A percentile compares a stretch with the other conserved stretches of the same genome.
Evolutionary conservation across 371 early-diverging fungal genomes (phyloP).

Genomic region (Capillidium heterosporum): DNA sequence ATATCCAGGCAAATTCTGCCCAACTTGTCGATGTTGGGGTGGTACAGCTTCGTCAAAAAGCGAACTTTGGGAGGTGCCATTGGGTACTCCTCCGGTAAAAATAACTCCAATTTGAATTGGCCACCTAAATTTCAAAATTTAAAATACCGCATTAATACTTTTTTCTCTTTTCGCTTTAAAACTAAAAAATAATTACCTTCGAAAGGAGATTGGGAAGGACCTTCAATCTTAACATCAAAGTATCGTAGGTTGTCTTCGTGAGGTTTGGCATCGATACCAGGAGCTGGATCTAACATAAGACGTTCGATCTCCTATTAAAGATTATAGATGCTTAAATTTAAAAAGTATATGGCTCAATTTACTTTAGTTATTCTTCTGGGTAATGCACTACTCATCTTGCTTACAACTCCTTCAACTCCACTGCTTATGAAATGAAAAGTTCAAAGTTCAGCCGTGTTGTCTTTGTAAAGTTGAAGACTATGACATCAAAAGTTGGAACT

Average conservation of each 20-base stretch:
- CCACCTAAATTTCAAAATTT: constrained; percentile 42
- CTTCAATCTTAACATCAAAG: constrained; percentile 93
- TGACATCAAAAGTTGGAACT: too few species aligned
- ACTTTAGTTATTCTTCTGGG: too few species aligned
- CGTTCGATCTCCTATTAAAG: constrained; percentile 78
- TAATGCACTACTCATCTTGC: too few species aligned
- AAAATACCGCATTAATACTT: not conserved
- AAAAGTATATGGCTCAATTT: too few species aligned
- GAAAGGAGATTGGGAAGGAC: constrained; percentile 92
- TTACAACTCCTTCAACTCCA: too few species aligned
- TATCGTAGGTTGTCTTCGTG: constrained; percentile 93
- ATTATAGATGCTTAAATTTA: too few species aligned
- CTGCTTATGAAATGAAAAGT: too few species aligned
- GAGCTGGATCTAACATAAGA: constrained; percentile 80
- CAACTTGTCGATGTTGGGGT: constrained; percentile 97
- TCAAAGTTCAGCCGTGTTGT: too few species aligned
- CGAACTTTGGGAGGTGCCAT: constrained; percentile 98
- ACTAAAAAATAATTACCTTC: constrained; percentile 47
- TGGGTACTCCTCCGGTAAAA: constrained; percentile 96
- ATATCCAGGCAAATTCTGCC: constrained; percentile 98
- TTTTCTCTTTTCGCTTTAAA: not conserved
- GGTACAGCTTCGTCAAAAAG: constrained; percentile 97
- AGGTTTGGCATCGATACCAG: constrained; percentile 83
- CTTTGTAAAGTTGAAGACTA: too few species aligned
- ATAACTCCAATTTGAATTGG: constrained; percentile 87